Evolutionary conservation across 306 rosid genomes (phyloP), one percentile per base, ranked within the genome.

Genomic region (Biancaea sappan): DNA sequence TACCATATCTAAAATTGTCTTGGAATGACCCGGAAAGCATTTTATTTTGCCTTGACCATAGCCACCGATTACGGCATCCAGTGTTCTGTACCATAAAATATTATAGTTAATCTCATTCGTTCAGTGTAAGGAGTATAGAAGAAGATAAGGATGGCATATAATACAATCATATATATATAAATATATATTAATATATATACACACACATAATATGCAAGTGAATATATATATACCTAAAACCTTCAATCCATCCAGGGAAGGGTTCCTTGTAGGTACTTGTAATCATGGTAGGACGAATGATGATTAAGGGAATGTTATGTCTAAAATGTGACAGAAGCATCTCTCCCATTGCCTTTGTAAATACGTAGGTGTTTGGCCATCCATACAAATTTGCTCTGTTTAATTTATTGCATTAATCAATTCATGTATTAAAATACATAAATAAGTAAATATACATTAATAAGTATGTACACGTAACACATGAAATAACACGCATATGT

Each of bases 281-380:
- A 3, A 87, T 3, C 0, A 53, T 15, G 14, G 83, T 52, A 1
- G 86, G 88, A 0, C 83, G 83, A 44, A 74, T 2, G 44, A 84
- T 61, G 12, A 63, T 18, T 8, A 76, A 2, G 0, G 83, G 64
- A 5, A 84, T 5, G 16, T 66, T 57, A 2, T 44, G 47, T 21
- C 44, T 60, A 6, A 5, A 31, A 3, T 63, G n/a, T 26, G 12
- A 22, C 24, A 73, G 0, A 34, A 75, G 5, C 79, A 87, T 84
- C 26, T 84, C 86, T 44, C 84, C 88, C 81, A 81, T 76, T 28
- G 84, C 88, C 38, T 84, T 84, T 8, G 90, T 86, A 13, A 79
- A 82, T 0, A 22, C 53, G 24, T 82, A 84, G 2, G 82, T 77
- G 47, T 84, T 74, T 71, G 79, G 82, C 88, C 87, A 82, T 32